Conservation (phyloP, 1,284 basidiomycete species). For the Mycena sp. region DNA sequence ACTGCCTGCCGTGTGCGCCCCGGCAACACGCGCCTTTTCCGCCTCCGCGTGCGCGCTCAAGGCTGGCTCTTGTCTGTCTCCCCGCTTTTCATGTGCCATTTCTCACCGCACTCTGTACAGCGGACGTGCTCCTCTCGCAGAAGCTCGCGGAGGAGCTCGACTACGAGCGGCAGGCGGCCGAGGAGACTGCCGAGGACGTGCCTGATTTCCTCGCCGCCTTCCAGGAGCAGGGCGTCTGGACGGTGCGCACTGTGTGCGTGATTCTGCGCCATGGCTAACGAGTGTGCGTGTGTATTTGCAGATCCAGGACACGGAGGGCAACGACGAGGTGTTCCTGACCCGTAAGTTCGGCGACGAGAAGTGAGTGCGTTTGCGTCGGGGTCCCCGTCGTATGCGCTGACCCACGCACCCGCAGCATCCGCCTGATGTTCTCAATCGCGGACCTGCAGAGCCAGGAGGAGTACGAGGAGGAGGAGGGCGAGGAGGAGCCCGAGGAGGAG, state of each 20-base stretch:
- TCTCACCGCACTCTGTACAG: neutral
- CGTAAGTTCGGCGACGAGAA: slow-evolving; percentile 93
- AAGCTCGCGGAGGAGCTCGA: slow-evolving; percentile 17
- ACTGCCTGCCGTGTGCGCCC: neutral
- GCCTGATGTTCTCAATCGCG: slow-evolving; percentile 85
- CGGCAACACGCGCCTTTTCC: neutral
- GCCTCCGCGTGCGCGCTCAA: neutral
- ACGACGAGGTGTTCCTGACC: slow-evolving; percentile 86
- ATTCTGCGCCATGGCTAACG: neutral
- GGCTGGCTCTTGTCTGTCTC: neutral
- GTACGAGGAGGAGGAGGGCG: slow-evolving; percentile 48
- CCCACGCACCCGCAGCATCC: slow-evolving; percentile 59
- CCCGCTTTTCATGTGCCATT: neutral
- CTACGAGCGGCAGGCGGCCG: neutral
- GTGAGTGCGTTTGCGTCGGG: slow-evolving; percentile 57
- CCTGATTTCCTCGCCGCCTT: slow-evolving; percentile 6
- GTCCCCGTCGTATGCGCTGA: neutral
- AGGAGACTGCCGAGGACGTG: neutral
- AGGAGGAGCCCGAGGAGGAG: slow-evolving; percentile 55
- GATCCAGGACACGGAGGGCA: slow-evolving; percentile 78
- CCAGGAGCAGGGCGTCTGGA: slow-evolving; percentile 8
- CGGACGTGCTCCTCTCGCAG: neutral
- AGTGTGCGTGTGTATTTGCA: slow-evolving; percentile 42
- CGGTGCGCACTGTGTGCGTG: neutral
- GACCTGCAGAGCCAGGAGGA: slow-evolving; percentile 63